Conservation (phyloP, 441 rosid species). For the Isatis lusitanica region DNA sequence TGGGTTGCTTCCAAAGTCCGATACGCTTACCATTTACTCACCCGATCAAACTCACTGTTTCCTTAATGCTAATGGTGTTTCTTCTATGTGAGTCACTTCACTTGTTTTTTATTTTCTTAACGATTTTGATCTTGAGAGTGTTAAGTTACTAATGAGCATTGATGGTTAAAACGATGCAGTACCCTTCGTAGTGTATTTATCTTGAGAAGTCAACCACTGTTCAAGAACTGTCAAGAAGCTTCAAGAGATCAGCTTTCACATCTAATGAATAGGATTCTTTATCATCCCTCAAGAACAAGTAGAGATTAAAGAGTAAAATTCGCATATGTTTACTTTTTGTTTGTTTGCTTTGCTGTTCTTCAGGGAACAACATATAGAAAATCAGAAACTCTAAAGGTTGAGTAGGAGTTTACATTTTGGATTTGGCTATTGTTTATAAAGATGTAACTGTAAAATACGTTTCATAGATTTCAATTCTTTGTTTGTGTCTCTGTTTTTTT, state of each 20-base stretch:
- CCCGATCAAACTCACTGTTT: slow-evolving; percentile 64
- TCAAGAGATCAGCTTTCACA: slow-evolving; percentile 3
- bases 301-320: not conserved
- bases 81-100: slow-evolving; percentile 60
- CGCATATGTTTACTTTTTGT: not conserved
- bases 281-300: slow-evolving; percentile 14
- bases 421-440: not conserved
- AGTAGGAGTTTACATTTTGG: not conserved
- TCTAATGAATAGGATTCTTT: not conserved
- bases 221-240: slow-evolving; percentile 3
- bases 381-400: not conserved
- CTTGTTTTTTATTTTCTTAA: not conserved
- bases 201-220: slow-evolving; percentile 41
- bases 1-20: slow-evolving; percentile 52
- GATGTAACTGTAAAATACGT: not conserved
- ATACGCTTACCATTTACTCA: slow-evolving; percentile 36
- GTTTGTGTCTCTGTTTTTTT: not conserved
- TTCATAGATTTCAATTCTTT: not conserved
- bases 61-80: slow-evolving; percentile 68
- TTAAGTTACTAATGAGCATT: not conserved
- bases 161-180: slow-evolving; percentile 46
- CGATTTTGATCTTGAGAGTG: not conserved
- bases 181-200: slow-evolving; percentile 64
- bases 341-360: slow-evolving; percentile 14
- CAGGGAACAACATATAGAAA: slow-evolving; percentile 5